phyloP scores from a whole-genome alignment of 1,284 basidiomycete genomes.

The Rhodotorula glutinis region DNA sequence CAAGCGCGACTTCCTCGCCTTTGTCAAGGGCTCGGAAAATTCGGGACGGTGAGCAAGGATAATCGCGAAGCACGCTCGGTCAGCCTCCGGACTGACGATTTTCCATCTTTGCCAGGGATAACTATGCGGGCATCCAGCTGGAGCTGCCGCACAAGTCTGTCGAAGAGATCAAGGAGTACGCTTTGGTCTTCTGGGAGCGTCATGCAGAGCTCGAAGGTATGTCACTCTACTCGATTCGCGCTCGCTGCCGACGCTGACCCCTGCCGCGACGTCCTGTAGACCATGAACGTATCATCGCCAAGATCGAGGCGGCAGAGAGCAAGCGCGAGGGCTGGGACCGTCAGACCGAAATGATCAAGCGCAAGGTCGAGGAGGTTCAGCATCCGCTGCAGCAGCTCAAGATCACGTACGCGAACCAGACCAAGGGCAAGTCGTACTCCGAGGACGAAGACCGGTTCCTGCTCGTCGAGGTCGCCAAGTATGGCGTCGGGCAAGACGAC shows the following conservation, averaged over 20 bases:
- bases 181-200: conserved; percentile 82
- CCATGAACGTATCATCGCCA: conserved; percentile 70
- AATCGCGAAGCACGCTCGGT: too few relatives aligned
- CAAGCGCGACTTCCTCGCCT: conserved; percentile 87
- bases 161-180: conserved; percentile 76
- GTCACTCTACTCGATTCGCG: background rate
- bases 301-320: conserved; percentile 76
- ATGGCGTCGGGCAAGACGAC: conserved; percentile 87
- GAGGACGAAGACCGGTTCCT: conserved; percentile 98
- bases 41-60: conserved; percentile 62
- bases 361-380: conserved; percentile 74
- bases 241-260: background rate
- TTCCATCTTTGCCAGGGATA: conserved; percentile 54
- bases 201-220: conserved; percentile 78
- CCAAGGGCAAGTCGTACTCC: conserved; percentile 83
- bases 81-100: background rate
- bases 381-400: conserved; percentile 94
- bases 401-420: conserved; percentile 88
- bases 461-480: conserved; percentile 83
- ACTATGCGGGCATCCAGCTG: conserved; percentile 70
- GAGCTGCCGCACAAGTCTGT: conserved; percentile 73
- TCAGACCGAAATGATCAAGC: conserved; percentile 55
- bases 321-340: conserved; percentile 45
- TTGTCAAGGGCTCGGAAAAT: conserved; percentile 77
- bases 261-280: conserved; percentile 53